Percentiles rank a stretch among this genome's conserved stretches.
Conservation (phyloP, 2,329 filamentous ascomycete species). For the Beauveria rudraprayagi region DNA sequence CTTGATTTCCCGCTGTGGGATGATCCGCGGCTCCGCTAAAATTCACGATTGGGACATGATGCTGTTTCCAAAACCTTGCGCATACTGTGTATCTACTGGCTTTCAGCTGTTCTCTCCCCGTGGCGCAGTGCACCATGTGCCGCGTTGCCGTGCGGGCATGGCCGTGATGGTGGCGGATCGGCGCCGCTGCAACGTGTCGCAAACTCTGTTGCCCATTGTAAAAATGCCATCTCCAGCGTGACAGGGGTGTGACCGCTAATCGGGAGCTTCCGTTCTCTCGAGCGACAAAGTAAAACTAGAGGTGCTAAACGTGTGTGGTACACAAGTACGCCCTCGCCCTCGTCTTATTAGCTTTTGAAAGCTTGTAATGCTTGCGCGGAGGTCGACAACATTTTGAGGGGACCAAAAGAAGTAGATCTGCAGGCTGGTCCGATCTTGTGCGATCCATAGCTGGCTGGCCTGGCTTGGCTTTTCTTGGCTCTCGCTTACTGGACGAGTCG, state of each 20-base stretch:
- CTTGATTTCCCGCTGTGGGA: background rate
- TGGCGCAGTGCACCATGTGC: slow-evolving; percentile 3
- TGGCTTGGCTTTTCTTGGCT: background rate
- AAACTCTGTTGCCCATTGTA: background rate
- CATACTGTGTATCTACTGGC: background rate
- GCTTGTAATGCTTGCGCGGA: no score
- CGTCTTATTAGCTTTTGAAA: background rate
- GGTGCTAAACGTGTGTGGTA: background rate
- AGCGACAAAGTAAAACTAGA: background rate
- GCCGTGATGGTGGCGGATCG: background rate
- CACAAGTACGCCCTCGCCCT: background rate
- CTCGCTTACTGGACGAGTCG: background rate
- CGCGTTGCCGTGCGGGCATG: background rate
- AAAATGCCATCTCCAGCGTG: background rate
- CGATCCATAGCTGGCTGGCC: background rate
- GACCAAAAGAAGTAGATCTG: background rate
- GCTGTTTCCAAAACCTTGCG: background rate
- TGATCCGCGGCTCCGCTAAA: background rate
- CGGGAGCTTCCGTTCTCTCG: background rate
- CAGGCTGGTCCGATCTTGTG: background rate
- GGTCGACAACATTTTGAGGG: background rate
- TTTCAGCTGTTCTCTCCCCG: background rate
- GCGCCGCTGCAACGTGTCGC: background rate
- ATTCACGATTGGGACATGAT: background rate
- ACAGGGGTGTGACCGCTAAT: background rate